phyloP scores from a whole-genome alignment of 164 flowering plant genomes.

The Nymphaea thermarum region DNA sequence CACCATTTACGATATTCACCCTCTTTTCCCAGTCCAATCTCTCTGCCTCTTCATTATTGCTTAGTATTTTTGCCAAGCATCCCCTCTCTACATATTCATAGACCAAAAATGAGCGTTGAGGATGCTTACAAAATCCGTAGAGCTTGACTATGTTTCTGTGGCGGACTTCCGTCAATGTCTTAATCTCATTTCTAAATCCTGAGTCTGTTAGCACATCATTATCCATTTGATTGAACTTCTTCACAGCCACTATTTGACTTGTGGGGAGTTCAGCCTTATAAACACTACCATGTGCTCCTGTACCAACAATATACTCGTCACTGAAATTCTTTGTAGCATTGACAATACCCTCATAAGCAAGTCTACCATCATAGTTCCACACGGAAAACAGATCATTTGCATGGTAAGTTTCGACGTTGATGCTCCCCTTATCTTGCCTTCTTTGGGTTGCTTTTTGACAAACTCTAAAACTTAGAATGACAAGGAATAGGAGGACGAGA shows the following conservation, averaged over 20 bases:
- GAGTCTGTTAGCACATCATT: neutral
- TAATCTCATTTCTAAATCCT: neutral
- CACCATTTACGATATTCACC: constrained; percentile 2
- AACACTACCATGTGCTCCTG: constrained; percentile 9
- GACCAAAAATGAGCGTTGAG: too few species aligned
- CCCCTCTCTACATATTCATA: too few species aligned
- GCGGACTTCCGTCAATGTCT: neutral
- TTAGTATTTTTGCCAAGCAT: too few species aligned
- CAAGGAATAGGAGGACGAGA: too few species aligned
- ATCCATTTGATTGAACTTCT: constrained; percentile 1
- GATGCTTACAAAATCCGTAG: neutral
- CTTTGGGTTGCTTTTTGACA: too few species aligned
- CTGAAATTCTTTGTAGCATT: constrained; percentile 10
- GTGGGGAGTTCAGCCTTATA: constrained; percentile 9
- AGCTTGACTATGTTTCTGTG: neutral
- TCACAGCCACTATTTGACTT: constrained; percentile 7
- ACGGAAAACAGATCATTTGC: neutral
- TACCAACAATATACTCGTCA: constrained; percentile 8
- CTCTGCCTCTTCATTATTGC: neutral
- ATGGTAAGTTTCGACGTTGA: neutral
- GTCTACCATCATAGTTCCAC: constrained; percentile 7
- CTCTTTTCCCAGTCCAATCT: constrained; percentile 3
- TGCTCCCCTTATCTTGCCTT: too few species aligned
- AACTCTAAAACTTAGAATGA: too few species aligned
- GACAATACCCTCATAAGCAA: constrained; percentile 6